A percentile compares a stretch with the other conserved stretches of the same genome.
Evolutionary conservation across 2,329 filamentous ascomycete species (phyloP).

Genomic region (Colletotrichum graminicola): DNA sequence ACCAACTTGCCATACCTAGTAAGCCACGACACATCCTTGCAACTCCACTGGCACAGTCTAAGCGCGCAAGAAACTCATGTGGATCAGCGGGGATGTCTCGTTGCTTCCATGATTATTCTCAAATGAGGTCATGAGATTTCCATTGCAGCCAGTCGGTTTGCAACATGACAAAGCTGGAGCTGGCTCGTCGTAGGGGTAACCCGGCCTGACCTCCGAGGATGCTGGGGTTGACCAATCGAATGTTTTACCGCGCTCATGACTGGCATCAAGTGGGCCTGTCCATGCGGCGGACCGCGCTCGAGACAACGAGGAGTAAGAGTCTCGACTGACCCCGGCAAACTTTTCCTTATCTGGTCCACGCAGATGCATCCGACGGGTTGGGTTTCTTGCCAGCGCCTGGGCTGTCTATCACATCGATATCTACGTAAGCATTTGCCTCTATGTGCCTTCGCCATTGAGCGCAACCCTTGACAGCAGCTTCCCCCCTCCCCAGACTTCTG

Average conservation of each 20-base stretch:
- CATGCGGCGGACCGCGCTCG: slow-evolving; percentile 35
- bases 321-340: slow-evolving; percentile 22
- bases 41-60: background rate
- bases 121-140: background rate
- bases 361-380: slow-evolving; percentile 12
- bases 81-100: slow-evolving; percentile 7
- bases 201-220: background rate
- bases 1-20: background rate
- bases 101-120: background rate
- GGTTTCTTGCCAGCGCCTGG: slow-evolving; percentile 11
- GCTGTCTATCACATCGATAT: slow-evolving; percentile 1
- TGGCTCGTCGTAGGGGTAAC: slow-evolving; percentile 19
- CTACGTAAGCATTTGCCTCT: background rate
- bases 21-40: background rate
- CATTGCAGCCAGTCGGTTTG: background rate
- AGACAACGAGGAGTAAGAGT: background rate
- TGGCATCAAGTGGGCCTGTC: slow-evolving; percentile 21
- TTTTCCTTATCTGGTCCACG: slow-evolving; percentile 34
- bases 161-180: background rate
- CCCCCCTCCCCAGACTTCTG: background rate
- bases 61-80: background rate
- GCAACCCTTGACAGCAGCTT: background rate
- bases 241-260: slow-evolving; percentile 28
- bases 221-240: slow-evolving; percentile 23
- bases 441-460: background rate